These are phyloP conservation scores for Zoysia pacifica DNA, from an alignment of 176 grass and related monocot species.

Conservation along the genomic window DNA sequence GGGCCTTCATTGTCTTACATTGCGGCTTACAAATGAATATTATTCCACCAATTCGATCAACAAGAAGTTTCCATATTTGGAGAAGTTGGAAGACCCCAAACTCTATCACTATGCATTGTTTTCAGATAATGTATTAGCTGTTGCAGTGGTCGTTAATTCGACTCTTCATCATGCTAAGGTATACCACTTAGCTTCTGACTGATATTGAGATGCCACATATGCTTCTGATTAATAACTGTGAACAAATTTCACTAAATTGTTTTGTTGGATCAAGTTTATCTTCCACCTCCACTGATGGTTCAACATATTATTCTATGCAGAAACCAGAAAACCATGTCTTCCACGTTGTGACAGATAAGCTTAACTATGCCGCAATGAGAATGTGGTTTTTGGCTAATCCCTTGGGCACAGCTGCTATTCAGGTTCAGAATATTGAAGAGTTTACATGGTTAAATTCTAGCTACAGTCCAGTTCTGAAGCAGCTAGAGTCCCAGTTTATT, in stretches of 20 bases:
- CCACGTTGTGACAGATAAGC: constrained; percentile 87
- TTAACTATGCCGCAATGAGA: constrained; percentile 93
- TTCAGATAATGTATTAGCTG: constrained; percentile 88
- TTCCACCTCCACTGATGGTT: not conserved
- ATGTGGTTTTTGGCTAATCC: constrained; percentile 97
- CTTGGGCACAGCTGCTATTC: constrained; percentile 61
- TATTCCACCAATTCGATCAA: constrained; percentile 50
- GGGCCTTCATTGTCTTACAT: constrained; percentile 83
- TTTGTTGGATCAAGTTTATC: not conserved
- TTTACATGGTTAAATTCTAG: constrained; percentile 89
- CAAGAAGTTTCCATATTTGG: constrained; percentile 50
- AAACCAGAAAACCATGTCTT: constrained; percentile 79
- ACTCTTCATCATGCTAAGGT: constrained; percentile 88
- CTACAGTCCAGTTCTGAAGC: constrained; percentile 95
- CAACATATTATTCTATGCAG: constrained; percentile 49
- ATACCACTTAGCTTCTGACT: not conserved
- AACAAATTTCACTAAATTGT: constrained; percentile 5
- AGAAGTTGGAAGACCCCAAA: constrained; percentile 81
- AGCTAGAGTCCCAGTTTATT: constrained; percentile 72
- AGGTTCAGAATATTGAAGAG: constrained; percentile 86
- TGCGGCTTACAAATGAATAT: constrained; percentile 83
- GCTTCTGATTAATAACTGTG: not conserved
- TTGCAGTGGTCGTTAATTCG: constrained; percentile 89
- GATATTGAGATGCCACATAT: not conserved
- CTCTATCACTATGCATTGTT: constrained; percentile 94